These are phyloP conservation scores for Powellomyces hirtus DNA, from an alignment of 192 early-diverging fungal species.

Conservation along the genomic window DNA sequence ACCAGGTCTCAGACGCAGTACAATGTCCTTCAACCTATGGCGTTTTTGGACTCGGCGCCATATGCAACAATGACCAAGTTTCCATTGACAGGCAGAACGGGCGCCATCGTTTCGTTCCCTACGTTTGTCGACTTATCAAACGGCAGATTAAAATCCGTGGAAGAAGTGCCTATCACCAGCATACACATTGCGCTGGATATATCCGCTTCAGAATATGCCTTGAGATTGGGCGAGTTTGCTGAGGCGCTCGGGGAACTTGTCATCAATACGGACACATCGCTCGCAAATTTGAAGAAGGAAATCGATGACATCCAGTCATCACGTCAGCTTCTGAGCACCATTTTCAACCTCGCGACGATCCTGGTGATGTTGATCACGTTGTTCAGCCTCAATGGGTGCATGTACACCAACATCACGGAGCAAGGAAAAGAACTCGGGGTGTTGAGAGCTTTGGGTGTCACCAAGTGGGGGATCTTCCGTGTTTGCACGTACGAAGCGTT, in stretches of 20 bases:
- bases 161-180: constrained; percentile 12
- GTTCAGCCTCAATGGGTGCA: constrained; percentile 29
- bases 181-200: constrained; percentile 19
- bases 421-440: constrained; percentile 31
- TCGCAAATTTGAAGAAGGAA: constrained; percentile 8
- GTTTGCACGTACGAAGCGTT: constrained; percentile 30
- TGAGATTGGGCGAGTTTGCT: background rate
- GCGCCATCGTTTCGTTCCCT: constrained; percentile 28
- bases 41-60: constrained; percentile 13
- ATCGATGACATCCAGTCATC: constrained; percentile 5
- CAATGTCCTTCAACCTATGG: constrained; percentile 16
- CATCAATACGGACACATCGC: background rate
- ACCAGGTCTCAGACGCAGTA: background rate
- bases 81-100: constrained; percentile 5
- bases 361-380: constrained; percentile 32
- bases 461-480: constrained; percentile 16
- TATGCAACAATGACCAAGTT: constrained; percentile 20
- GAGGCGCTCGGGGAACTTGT: background rate
- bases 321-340: constrained; percentile 7
- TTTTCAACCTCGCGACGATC: constrained; percentile 28
- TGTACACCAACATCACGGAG: constrained; percentile 33
- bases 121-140: constrained; percentile 21
- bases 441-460: constrained; percentile 21
- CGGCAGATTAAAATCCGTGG: constrained; percentile 9
- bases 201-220: background rate